Conservation (phyloP, 2,329 filamentous ascomycete genomes). For the Phaeophleospora eucalypticola region DNA sequence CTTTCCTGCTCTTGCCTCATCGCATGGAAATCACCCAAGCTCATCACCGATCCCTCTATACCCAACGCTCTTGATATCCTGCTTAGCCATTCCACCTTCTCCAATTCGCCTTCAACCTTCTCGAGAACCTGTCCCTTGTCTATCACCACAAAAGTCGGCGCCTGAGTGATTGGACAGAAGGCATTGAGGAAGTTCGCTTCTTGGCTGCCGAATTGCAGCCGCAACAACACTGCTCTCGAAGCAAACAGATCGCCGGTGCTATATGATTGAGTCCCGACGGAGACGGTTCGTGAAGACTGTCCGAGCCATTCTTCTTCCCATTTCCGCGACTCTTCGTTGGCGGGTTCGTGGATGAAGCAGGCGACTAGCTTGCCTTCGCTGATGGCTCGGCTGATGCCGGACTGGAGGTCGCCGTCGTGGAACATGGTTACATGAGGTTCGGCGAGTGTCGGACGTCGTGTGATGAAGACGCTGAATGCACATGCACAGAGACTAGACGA, state of each 20-base stretch:
- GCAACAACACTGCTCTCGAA: constrained; percentile 64
- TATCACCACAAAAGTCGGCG: constrained; percentile 77
- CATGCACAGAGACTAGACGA: background rate
- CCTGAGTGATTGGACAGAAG: constrained; percentile 73
- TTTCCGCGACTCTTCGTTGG: constrained; percentile 59
- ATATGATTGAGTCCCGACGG: background rate
- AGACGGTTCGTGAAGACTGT: constrained; percentile 1
- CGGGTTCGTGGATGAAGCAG: constrained; percentile 74
- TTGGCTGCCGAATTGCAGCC: constrained; percentile 66
- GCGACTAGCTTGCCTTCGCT: constrained; percentile 71
- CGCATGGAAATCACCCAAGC: constrained; percentile 7
- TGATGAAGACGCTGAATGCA: background rate
- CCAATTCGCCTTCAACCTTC: constrained; percentile 64
- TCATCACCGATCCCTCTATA: constrained; percentile 29
- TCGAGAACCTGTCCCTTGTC: constrained; percentile 70
- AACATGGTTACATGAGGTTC: constrained; percentile 58
- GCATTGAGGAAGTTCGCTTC: constrained; percentile 79
- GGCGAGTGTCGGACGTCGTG: background rate
- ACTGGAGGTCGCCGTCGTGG: constrained; percentile 73
- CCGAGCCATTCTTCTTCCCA: constrained; percentile 35
- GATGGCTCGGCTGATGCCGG: constrained; percentile 73
- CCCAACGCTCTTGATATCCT: constrained; percentile 46
- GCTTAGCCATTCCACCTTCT: constrained; percentile 60
- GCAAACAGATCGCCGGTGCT: constrained; percentile 46
- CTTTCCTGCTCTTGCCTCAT: constrained; percentile 7